A percentile compares a stretch with the other conserved stretches of the same genome.
These are phyloP conservation scores for Zygosaccharomyces kombuchaensis DNA, from an alignment of 805 yeast species.

Conservation along the genomic window DNA sequence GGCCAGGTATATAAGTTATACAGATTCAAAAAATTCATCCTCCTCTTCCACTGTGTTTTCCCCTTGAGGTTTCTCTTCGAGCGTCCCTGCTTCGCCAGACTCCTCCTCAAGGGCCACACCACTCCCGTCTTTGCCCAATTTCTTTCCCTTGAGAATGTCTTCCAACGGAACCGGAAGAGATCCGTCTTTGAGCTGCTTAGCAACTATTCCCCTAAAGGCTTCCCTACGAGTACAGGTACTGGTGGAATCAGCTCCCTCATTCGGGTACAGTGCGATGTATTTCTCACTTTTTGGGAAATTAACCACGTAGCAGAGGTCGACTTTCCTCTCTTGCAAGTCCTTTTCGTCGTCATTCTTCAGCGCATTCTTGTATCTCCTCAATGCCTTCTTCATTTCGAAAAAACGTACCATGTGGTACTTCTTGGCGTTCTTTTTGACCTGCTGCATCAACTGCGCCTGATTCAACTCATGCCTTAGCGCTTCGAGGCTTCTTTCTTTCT, in stretches of 20 bases:
- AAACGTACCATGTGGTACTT: slow-evolving; percentile 92
- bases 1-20: slow-evolving; percentile 3
- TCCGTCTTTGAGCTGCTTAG: slow-evolving; percentile 47
- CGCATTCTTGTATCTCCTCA: slow-evolving; percentile 56
- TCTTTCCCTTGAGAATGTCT: slow-evolving; percentile 38
- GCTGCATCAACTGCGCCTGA: slow-evolving; percentile 42
- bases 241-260: slow-evolving; percentile 34
- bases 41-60: slow-evolving; percentile 33
- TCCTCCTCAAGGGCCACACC: slow-evolving; percentile 22
- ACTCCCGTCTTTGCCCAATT: slow-evolving; percentile 23
- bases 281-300: slow-evolving; percentile 76
- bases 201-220: slow-evolving; percentile 50
- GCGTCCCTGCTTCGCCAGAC: slow-evolving; percentile 11
- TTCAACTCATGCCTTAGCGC: slow-evolving; percentile 58
- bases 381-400: slow-evolving; percentile 83
- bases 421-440: slow-evolving; percentile 51
- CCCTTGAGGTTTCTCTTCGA: slow-evolving; percentile 22
- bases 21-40: slow-evolving; percentile 43
- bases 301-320: slow-evolving; percentile 70
- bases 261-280: slow-evolving; percentile 74
- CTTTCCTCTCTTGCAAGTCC: slow-evolving; percentile 48
- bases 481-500: slow-evolving; percentile 70
- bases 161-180: slow-evolving; percentile 55
- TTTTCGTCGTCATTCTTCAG: slow-evolving; percentile 33
- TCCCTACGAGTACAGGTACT: slow-evolving; percentile 43